Evolutionary conservation across 495 filamentous ascomycete species (phyloP), one percentile per base, ranked within the genome.

Genomic region (Rhizodiscina lignyota): DNA sequence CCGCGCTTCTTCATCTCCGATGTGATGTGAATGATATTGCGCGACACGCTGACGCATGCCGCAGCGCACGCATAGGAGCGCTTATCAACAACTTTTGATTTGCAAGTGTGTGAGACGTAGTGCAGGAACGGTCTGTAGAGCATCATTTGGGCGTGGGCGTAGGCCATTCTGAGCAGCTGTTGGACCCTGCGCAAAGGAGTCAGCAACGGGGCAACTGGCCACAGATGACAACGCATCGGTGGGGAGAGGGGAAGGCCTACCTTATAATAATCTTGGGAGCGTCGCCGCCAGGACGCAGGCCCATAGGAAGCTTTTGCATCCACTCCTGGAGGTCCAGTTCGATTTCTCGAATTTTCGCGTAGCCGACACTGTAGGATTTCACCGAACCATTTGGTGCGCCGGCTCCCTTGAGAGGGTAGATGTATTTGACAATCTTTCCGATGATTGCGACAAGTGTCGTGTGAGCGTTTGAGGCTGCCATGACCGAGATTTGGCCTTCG

Each of bases 71-170:
- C 82, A 53, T 87, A 94, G 11, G 82, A 81, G 26, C 83, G 70
- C 49, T 87, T 78, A 42, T 94, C 86, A 23, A 82, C 62, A n/a
- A 65, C 65, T 40, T 77, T 76, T 5, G 69, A 31, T 64, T 38
- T 70, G 67, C 41, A 66, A 53, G 72, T 70, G 21, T 70, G 70
- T 1, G 89, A 85, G 32, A 91, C 79, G 47, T 94, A 96, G 55
- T 97, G 89, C 18, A 96, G 61, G 48, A 96, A 97, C 0, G 89
- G 89, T 5, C 89, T 70, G 49, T 96, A 96, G 38, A 96, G 74
- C 53, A 94, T 77, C 70, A 94, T 80, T 53, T 96, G 83, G 12
- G 89, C 83, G 47, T 94, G 85, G 12, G 79, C 81, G 52, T 79
- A 94, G 21, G 78, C 74, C 51, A 94, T 80, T 29, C 85, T 72